Evolutionary conservation across 2,329 filamentous ascomycete species (phyloP), one percentile per base, ranked within the genome.

Genomic region (Hymenoscyphus infarciens): DNA sequence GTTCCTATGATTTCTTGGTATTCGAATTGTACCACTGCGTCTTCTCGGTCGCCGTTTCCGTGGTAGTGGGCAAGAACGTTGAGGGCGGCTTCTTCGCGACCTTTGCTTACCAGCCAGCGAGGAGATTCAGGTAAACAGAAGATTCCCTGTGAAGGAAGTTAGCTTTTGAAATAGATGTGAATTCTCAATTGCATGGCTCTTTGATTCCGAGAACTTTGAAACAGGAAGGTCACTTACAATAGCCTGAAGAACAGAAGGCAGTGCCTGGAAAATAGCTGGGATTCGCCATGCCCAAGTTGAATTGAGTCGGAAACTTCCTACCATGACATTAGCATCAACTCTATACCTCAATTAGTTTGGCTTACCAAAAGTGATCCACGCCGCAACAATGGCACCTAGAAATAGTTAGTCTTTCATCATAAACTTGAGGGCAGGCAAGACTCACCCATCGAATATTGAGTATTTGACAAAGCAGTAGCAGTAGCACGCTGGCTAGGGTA

Each of bases 51-150:
- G 53, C 74, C 74, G 57, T 73, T 69, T 45, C 74, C 74, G 61
- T 77, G 81, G 53, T 79, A 79, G 38, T 80, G 77, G n/a, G 76
- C 74, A 6, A 85, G 66, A 29, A 83, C 68, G 81, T 80, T 8
- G 75, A 73, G 64, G 77, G 80, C 64, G 80, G 78, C 64, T 80
- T 77, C 67, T 81, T 77, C 2, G 81, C 80, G 55, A 75, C 75
- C 80, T 63, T 80, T 79, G 49, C 60, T 61, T 5, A 65, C 75
- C 68, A 59, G 80, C 76, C n/a, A 82, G 39, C 66, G 49, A 1
- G 75, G 66, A 69, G 74, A 62, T 65, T 76, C 74, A 22, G 74
- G 72, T n/a, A 75, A 68, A 38, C 72, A 67, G 65, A 68, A 73
- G 61, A 75, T 72, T 56, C 66, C 63, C 15, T 61, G n/a, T 11